These are phyloP conservation scores for Amylocystis lapponica DNA, from an alignment of 768 basidiomycete genomes.

Conservation along the genomic window DNA sequence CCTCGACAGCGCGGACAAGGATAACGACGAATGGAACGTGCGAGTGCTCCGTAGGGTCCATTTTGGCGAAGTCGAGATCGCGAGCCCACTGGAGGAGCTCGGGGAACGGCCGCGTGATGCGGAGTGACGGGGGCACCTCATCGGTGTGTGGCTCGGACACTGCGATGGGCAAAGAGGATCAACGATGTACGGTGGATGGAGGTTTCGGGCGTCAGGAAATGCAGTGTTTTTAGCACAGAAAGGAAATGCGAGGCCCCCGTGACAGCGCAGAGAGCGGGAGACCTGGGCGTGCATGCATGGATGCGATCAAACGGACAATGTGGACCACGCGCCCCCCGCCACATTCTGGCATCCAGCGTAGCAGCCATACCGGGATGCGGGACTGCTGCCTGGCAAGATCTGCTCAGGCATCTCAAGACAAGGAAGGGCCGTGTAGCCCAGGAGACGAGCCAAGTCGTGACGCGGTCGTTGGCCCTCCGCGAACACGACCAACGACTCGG, in stretches of 20 bases:
- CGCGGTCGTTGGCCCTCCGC: no score
- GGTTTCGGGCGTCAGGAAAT: not conserved
- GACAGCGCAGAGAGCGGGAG: not conserved
- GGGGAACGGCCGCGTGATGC: slow-evolving; percentile 87
- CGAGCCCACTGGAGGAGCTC: slow-evolving; percentile 68
- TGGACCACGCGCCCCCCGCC: no score
- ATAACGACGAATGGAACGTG: slow-evolving; percentile 91
- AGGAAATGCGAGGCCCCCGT: not conserved
- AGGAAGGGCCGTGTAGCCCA: no score
- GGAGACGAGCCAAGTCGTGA: no score
- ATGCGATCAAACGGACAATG: no score
- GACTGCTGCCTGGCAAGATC: no score
- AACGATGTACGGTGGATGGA: slow-evolving; percentile 39
- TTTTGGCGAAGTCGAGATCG: slow-evolving; percentile 62
- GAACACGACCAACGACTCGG: not conserved
- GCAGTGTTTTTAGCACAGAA: not conserved
- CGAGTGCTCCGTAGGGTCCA: slow-evolving; percentile 86
- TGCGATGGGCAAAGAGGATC: slow-evolving; percentile 70
- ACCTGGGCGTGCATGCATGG: no score
- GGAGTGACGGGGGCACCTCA: slow-evolving; percentile 66
- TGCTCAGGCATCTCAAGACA: no score
- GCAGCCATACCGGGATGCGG: no score
- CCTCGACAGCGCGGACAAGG: slow-evolving; percentile 73
- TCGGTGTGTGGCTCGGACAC: slow-evolving; percentile 27
- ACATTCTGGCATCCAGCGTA: no score